Conservation (phyloP, 306 rosid species). For the Cucumis cinereus region DNA sequence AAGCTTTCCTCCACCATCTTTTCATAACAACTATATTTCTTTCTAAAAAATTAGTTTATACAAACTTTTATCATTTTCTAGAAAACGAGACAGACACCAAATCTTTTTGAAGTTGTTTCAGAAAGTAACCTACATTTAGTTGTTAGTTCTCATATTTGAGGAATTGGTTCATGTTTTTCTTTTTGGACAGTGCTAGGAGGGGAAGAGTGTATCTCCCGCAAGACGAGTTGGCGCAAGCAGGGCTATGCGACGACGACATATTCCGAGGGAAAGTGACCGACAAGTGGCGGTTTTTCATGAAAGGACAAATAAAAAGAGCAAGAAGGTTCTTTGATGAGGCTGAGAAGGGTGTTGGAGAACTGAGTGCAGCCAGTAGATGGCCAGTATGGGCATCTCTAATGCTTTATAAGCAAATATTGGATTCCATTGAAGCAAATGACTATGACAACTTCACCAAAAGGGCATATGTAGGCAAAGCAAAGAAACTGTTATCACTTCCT, state of each 20-base stretch:
- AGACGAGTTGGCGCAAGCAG: slow-evolving; percentile 77
- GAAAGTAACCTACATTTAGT: neutral
- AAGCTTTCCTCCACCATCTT: slow-evolving; percentile 18
- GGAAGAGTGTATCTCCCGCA: slow-evolving; percentile 94
- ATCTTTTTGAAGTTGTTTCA: neutral
- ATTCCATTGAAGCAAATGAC: slow-evolving; percentile 89
- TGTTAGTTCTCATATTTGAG: neutral
- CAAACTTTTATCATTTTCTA: neutral
- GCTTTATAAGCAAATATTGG: slow-evolving; percentile 70
- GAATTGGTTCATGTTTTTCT: neutral
- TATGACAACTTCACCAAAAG: slow-evolving; percentile 82
- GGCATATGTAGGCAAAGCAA: slow-evolving; percentile 69
- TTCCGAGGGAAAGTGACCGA: slow-evolving; percentile 55
- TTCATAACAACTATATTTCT: neutral
- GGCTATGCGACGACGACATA: slow-evolving; percentile 76
- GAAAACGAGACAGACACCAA: neutral
- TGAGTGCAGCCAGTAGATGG: slow-evolving; percentile 80
- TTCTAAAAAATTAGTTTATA: neutral
- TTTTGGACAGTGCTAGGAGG: slow-evolving; percentile 59
- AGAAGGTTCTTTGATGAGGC: slow-evolving; percentile 90
- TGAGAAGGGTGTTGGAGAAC: slow-evolving; percentile 73
- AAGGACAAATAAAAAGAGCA: slow-evolving; percentile 74
- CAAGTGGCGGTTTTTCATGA: slow-evolving; percentile 87
- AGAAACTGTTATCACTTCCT: slow-evolving; percentile 60
- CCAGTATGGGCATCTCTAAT: slow-evolving; percentile 85